Base-by-base conservation (phyloP, 352 stramenopile genomes). In the Phytophthora cryptogea region DNA sequence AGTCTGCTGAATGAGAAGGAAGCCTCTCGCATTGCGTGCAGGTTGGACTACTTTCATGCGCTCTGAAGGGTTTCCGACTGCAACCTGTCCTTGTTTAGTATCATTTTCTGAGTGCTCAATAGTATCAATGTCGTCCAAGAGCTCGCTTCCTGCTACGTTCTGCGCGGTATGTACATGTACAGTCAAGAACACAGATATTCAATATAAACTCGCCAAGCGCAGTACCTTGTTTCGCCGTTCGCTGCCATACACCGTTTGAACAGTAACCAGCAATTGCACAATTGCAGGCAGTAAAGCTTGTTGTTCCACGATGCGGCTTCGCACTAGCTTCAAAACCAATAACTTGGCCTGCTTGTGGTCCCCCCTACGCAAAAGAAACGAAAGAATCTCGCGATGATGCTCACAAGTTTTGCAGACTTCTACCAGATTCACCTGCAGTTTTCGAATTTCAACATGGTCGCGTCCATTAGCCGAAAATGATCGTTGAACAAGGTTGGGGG, bases 391-490 rank as follows among this genome's bases (percentile, higher is more conserved):
- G 13, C 50, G 59, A 52, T 91, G 76, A 2, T 76, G 78, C 2
- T 79, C 78, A 31, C 76, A 82, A 9, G 81, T 88, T 8, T 74
- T 83, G 42, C 47, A 74, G 17, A 93, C 57, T n/a, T 83, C 74
- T 0, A 58, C 50, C 4, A 91, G 52, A 59, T 93, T 88, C n/a
- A 90, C 50, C 49, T 89, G 74, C 27, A 91, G 66, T 23, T 83
- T 87, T n/a, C 80, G 76, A 40, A 89, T 67, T 41, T 90, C 74
- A 10, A 87, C 66, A 39, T 74, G 64, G 39, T 83, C 63, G 9
- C 32, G 16, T 0, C 45, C 59, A 45, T 72, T 71, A 36, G 47
- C 60, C 35, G 54, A 70, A 52, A 75, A 70, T 8, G 67, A 76
- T 17, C 78, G 78, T 43, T 80, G 72, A 5, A 87, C 80, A 28